Percentiles rank a stretch among this genome's conserved stretches.
phyloP scores from a whole-genome alignment of 257 asterid genomes.

The Perilla frutescens region DNA sequence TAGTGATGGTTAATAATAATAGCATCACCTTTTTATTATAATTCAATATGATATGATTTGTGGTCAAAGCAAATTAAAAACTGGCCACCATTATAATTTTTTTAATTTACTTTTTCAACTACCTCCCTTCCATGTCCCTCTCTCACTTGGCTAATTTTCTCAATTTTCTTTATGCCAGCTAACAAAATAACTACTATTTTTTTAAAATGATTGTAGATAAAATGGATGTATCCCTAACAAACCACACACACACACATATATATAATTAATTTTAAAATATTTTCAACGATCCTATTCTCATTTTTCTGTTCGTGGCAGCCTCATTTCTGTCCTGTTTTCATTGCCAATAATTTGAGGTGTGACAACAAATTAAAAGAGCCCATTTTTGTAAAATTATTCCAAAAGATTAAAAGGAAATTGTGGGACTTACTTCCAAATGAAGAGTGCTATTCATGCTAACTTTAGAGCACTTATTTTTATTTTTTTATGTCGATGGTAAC shows the following conservation, averaged over 20 bases:
- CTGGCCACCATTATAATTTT: slow-evolving; percentile 13
- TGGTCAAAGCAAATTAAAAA: slow-evolving; percentile 9
- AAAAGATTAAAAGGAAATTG: neutral
- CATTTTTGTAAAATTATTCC: neutral
- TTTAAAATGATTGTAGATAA: neutral
- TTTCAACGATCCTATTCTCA: neutral
- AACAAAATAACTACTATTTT: slow-evolving; percentile 8
- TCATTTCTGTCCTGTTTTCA: slow-evolving; percentile 19
- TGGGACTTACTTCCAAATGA: neutral
- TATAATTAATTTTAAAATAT: neutral
- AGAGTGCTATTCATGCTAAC: too few relatives aligned
- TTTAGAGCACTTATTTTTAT: too few relatives aligned
- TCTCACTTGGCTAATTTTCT: slow-evolving; percentile 22
- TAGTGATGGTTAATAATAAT: slow-evolving; percentile 1
- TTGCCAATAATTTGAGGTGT: neutral
- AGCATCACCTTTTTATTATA: neutral
- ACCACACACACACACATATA: neutral
- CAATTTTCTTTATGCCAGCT: slow-evolving; percentile 5
- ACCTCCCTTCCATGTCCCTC: neutral
- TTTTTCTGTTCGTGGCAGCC: slow-evolving; percentile 26
- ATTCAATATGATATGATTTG: neutral
- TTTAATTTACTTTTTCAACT: slow-evolving; percentile 16
- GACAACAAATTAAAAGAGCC: neutral
- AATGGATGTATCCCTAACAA: neutral
- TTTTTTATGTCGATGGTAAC: too few relatives aligned